A percentile compares a stretch with the other conserved stretches of the same genome.
Conservation (phyloP, 2,329 filamentous ascomycete genomes). For the Neonectria magnoliae region DNA sequence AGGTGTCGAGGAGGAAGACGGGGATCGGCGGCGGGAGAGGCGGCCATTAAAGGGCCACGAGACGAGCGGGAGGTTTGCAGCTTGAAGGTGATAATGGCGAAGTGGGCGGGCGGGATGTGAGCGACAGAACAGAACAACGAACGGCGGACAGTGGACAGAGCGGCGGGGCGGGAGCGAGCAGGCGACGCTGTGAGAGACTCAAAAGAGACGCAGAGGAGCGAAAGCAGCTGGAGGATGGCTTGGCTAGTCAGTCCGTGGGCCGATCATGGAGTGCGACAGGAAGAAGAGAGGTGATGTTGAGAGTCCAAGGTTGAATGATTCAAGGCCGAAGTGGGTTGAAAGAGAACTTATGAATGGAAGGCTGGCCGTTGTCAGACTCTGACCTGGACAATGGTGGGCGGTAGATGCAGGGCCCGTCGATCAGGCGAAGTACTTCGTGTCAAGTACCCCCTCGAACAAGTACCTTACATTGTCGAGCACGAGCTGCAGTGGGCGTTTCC, state of each 20-base stretch:
- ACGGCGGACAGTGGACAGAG: slow-evolving; percentile 30
- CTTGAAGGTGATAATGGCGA: slow-evolving; percentile 23
- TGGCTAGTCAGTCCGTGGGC: slow-evolving; percentile 24
- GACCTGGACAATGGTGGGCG: slow-evolving; percentile 28
- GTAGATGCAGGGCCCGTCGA: slow-evolving; percentile 41
- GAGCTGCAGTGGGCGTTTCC: background rate
- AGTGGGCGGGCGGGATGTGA: slow-evolving; percentile 22
- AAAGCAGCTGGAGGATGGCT: slow-evolving; percentile 16
- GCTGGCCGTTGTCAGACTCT: slow-evolving; percentile 33
- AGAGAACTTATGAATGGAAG: slow-evolving; percentile 7
- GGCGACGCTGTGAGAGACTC: slow-evolving; percentile 19
- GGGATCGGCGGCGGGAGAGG: slow-evolving; percentile 6
- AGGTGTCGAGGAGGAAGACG: slow-evolving; percentile 13
- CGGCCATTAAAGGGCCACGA: slow-evolving; percentile 37
- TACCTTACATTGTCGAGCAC: slow-evolving; percentile 6
- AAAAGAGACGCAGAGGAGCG: slow-evolving; percentile 2
- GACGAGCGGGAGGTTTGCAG: slow-evolving; percentile 22
- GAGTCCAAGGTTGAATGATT: slow-evolving; percentile 7
- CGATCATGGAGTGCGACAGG: slow-evolving; percentile 26
- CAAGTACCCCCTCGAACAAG: slow-evolving; percentile 17
- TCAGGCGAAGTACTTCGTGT: slow-evolving; percentile 32
- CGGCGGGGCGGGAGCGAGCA: slow-evolving; percentile 31
- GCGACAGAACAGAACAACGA: background rate
- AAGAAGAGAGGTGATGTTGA: slow-evolving; percentile 10
- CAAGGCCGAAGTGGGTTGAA: slow-evolving; percentile 19